Base-by-base conservation (phyloP, 345 rosid species). In the Melastoma malabathricum region DNA sequence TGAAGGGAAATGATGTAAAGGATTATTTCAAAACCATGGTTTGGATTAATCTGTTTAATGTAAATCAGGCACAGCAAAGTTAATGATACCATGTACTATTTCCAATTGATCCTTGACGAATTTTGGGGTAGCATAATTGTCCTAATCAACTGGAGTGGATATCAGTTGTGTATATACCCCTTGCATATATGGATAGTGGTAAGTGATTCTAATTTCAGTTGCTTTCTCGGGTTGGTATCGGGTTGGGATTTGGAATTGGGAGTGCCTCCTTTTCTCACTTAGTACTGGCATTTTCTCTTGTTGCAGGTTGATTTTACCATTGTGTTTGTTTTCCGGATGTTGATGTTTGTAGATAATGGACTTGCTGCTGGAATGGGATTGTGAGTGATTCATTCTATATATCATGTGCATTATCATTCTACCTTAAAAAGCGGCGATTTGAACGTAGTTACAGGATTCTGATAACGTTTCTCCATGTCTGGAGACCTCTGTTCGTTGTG, bases 151-250 rank as follows among this genome's bases (percentile, higher is more conserved):
- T 86, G 98, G 98, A 84, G 72, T 68, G 75, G 79, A 29, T 93
- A 88, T 59, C 89, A 50, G 60, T 47, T 59, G 10, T 93, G 99
- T 70, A 55, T 77, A 48, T 75, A 79, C 70, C 99, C 99, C 0
- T 72, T 88, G 83, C 97, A 93, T 79, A 79, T 88, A 81, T 93
- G 99, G 99, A 93, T 85, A 6, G 81, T 88, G 95, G 97, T 93
- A 58, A 56, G 87, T 76, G 8, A 4, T 56, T 64, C 10, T 14
- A 34, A 5, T 25, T 7, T 44, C 22, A 8, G 12, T 56, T 34
- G 50, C 29, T 15, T 57, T 34, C 18, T 39, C 20, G 62, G 16
- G 10, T 13, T 16, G n/a, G 38, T 29, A 1, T 47, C 25, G 27
- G 29, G 49, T 16, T 49, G 20, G 55, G 54, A 29, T 29, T 27